Base-by-base conservation (phyloP, 805 yeast species). In the Lipomyces oligophaga region DNA sequence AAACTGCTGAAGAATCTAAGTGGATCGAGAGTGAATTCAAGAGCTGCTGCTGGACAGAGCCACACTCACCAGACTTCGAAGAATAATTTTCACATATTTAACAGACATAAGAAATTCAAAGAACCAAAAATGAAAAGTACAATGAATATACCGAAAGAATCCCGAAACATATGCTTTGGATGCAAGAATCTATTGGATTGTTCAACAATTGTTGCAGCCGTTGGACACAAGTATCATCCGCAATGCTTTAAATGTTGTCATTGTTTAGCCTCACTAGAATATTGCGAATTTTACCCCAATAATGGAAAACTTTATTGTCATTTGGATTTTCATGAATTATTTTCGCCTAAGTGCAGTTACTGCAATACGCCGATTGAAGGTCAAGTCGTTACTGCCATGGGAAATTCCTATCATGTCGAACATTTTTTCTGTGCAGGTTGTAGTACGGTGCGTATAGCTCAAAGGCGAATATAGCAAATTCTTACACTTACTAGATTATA, bases 351-450 rank as follows among this genome's bases (percentile, higher is more conserved):
- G 30, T 64, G 68, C 47, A 55, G 47, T 13, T 45, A 61, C 38
- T 64, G 68, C 46, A 20, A 49, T 6, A 60, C 61, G 7, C 60
- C 66, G 11, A 60, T 64, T 19, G 67, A 64, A 31, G 51, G 50
- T 4, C 49, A 61, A 28, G 63, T 58, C 11, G 52, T 64, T 10
- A 47, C 43, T 27, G 67, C 67, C 3, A 41, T 60, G 43, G 65
- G 54, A 5, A 49, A 50, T 28, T 45, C 58, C 8, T 64, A 55
- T 55, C 68, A 64, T 43, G 49, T 43, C 8, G 63, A 57, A 21
- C 68, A 64, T 28, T 65, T 64, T 43, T 63, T 60, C 37, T 64
- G 68, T 45, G 57, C 60, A 16, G 63, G 59, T 11, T 64, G 68
- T 42, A 58, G 62, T 19, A 26, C 24, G 26, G 54, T 45, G 34